These are phyloP conservation scores for Juglanconis juglandina DNA, from an alignment of 2,329 filamentous ascomycete genomes.

Conservation along the genomic window DNA sequence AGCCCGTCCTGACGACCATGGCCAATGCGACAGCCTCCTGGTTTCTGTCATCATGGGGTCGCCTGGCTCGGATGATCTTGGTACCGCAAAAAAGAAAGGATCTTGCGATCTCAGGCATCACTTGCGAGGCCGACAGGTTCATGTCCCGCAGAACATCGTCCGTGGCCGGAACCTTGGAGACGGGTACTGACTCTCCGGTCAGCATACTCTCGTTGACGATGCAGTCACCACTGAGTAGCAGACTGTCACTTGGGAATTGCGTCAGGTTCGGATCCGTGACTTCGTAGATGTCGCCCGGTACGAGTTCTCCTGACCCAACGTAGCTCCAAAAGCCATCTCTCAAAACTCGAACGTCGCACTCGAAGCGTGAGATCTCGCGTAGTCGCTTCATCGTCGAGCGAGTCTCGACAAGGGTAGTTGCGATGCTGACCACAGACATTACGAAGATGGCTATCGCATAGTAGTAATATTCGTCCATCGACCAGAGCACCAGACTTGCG, in stretches of 20 bases:
- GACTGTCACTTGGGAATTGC: constrained; percentile 87
- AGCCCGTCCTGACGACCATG: constrained; percentile 89
- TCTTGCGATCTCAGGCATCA: constrained; percentile 77
- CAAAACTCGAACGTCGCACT: constrained; percentile 90
- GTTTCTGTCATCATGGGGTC: constrained; percentile 79
- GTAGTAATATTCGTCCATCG: constrained; percentile 94
- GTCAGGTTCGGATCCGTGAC: constrained; percentile 86
- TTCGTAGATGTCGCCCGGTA: constrained; percentile 95
- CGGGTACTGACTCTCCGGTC: constrained; percentile 93
- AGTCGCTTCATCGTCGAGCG: constrained; percentile 87
- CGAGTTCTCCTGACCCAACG: constrained; percentile 79
- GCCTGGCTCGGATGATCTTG: constrained; percentile 85
- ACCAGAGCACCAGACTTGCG: constrained; percentile 91
- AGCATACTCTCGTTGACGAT: constrained; percentile 99
- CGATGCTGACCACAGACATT: constrained; percentile 91
- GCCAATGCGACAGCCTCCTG: constrained; percentile 89
- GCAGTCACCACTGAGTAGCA: constrained; percentile 88
- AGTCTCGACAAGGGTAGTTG: constrained; percentile 85
- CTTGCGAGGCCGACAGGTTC: constrained; percentile 74
- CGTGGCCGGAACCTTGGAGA: constrained; percentile 83
- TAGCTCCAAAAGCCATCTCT: constrained; percentile 95
- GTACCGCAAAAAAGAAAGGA: constrained; percentile 95
- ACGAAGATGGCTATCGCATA: constrained; percentile 93
- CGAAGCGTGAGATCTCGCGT: constrained; percentile 87
- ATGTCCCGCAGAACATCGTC: constrained; percentile 75